phyloP scores from a whole-genome alignment of 305 asterid species.

The Fraxinus sp. region DNA sequence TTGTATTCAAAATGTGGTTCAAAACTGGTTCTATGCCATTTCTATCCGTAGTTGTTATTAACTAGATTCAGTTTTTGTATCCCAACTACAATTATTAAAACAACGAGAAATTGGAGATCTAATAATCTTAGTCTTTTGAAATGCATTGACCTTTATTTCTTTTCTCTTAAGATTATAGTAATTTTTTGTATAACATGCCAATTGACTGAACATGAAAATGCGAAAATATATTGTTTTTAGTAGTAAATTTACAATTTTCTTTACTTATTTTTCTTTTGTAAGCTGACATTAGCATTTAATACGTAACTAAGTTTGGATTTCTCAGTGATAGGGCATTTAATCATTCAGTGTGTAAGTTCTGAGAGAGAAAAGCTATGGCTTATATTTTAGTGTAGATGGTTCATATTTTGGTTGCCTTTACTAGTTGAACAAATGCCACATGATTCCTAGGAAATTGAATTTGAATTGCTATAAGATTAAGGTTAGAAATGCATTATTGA shows the following conservation, averaged over 20 bases:
- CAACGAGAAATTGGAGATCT: slow-evolving; percentile 8
- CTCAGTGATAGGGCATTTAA: neutral
- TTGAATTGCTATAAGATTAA: neutral
- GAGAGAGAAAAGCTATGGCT: neutral
- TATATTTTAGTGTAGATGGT: neutral
- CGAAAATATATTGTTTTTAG: neutral
- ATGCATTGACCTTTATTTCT: neutral
- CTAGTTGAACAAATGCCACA: neutral
- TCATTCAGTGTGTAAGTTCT: neutral
- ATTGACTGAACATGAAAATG: neutral
- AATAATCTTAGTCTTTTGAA: slow-evolving; percentile 2
- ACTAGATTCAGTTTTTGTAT: slow-evolving; percentile 8
- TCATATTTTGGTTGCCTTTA: slow-evolving; percentile 9
- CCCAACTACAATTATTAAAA: neutral
- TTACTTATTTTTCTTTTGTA: neutral
- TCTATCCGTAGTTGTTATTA: neutral
- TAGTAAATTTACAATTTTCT: neutral
- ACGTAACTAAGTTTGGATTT: neutral
- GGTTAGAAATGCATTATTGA: neutral
- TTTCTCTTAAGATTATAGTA: neutral
- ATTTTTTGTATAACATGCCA: neutral
- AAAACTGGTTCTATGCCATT: neutral
- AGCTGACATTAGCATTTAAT: neutral
- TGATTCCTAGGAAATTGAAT: slow-evolving; percentile 12
- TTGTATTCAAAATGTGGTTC: neutral